Evolutionary conservation across 2,329 filamentous ascomycete genomes (phyloP).

Genomic region (Xylaria sp.): DNA sequence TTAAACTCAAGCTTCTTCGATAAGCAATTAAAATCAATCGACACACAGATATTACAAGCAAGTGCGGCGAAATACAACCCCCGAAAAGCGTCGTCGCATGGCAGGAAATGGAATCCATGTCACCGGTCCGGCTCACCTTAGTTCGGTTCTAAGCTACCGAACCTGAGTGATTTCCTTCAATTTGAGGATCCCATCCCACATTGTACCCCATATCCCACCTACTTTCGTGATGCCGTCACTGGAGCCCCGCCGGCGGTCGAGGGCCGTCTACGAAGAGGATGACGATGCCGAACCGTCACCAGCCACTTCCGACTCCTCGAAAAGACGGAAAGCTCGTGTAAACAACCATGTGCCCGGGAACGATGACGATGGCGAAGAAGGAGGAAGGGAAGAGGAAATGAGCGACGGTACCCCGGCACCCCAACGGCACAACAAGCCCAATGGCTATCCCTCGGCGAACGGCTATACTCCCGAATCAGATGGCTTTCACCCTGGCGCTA

Average conservation of each 20-base stretch:
- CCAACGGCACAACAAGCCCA: constrained; percentile 19
- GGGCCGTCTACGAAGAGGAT: constrained; percentile 55
- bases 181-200: neutral
- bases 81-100: neutral
- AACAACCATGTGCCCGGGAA: constrained; percentile 25
- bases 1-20: neutral
- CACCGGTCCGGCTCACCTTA: neutral
- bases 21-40: neutral
- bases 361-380: constrained; percentile 25
- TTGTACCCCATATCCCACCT: neutral
- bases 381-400: constrained; percentile 27
- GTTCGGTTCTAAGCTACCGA: neutral
- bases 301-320: constrained; percentile 44
- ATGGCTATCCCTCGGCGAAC: constrained; percentile 33
- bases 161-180: neutral
- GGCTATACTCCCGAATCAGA: constrained; percentile 10
- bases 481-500: constrained; percentile 78
- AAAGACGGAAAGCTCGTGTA: constrained; percentile 38
- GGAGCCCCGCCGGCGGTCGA: constrained; percentile 56
- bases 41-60: neutral
- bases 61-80: neutral
- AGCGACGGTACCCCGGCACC: constrained; percentile 28
- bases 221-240: constrained; percentile 45
- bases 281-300: constrained; percentile 49
- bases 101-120: constrained; percentile 6